These are phyloP conservation scores for Mycena capillaripes DNA, from an alignment of 768 basidiomycete genomes.

Conservation along the genomic window DNA sequence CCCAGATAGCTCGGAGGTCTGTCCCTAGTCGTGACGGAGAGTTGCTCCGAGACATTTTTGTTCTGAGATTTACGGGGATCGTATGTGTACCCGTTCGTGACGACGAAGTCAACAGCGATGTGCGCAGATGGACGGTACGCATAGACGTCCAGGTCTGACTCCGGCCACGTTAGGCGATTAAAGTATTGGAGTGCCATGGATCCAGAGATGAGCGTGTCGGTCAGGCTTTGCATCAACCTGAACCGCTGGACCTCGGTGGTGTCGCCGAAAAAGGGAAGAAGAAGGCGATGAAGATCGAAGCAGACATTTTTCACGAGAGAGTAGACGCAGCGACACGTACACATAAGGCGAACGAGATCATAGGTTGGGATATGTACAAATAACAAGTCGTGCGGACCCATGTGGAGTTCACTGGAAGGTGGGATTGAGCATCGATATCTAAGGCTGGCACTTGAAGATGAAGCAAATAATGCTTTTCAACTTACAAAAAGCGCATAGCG, in stretches of 20 bases:
- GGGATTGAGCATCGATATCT: background rate
- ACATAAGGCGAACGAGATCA: conserved; percentile 1
- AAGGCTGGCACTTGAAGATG: too few relatives aligned
- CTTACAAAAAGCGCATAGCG: background rate
- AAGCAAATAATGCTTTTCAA: background rate
- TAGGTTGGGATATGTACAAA: conserved; percentile 5
- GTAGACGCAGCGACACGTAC: conserved; percentile 4
- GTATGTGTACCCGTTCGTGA: conserved; percentile 41
- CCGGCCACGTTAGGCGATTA: conserved; percentile 56
- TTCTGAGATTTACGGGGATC: conserved; percentile 24
- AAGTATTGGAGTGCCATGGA: conserved; percentile 69
- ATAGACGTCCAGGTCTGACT: conserved; percentile 69
- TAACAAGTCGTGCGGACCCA: conserved; percentile 27
- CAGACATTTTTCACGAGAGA: background rate
- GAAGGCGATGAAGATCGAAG: conserved; percentile 8
- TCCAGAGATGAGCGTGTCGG: conserved; percentile 65
- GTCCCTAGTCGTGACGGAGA: background rate
- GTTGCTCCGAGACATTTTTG: background rate
- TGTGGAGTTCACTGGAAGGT: background rate
- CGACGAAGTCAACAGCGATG: conserved; percentile 32
- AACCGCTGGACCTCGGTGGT: conserved; percentile 45
- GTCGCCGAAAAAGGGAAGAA: conserved; percentile 16
- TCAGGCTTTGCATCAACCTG: conserved; percentile 57
- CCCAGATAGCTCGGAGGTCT: conserved; percentile 37
- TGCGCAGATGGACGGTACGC: conserved; percentile 46